Conservation (phyloP, 2,329 filamentous ascomycete genomes). For the Colletotrichum sojae region DNA sequence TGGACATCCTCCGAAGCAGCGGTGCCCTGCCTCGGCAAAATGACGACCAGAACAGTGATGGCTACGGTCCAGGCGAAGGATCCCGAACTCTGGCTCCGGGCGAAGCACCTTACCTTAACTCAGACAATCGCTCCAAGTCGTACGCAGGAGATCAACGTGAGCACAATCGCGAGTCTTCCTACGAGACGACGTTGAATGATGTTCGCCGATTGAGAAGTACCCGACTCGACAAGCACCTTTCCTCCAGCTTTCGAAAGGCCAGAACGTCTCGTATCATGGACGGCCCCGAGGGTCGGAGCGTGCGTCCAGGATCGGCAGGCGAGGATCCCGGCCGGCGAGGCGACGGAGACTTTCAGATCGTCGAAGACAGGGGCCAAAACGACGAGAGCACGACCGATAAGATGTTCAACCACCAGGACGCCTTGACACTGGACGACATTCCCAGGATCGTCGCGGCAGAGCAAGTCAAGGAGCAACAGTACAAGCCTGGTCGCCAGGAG, state of each 20-base stretch:
- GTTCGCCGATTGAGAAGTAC: slow-evolving; percentile 93
- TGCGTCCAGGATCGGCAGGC: slow-evolving; percentile 80
- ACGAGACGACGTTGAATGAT: slow-evolving; percentile 96
- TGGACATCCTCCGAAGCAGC: slow-evolving; percentile 88
- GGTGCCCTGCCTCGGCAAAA: slow-evolving; percentile 83
- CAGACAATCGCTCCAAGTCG: slow-evolving; percentile 81
- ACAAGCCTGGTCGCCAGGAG: slow-evolving; percentile 80
- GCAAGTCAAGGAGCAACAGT: slow-evolving; percentile 88
- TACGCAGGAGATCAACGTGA: slow-evolving; percentile 75
- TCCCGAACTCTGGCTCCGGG: slow-evolving; percentile 33
- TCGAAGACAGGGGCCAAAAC: slow-evolving; percentile 79
- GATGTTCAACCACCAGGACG: slow-evolving; percentile 91
- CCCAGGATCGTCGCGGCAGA: slow-evolving; percentile 95
- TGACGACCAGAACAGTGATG: slow-evolving; percentile 78
- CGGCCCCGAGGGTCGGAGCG: slow-evolving; percentile 78
- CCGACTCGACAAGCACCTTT: slow-evolving; percentile 92
- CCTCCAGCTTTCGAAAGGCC: slow-evolving; percentile 91
- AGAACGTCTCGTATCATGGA: slow-evolving; percentile 94
- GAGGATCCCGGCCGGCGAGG: slow-evolving; percentile 66
- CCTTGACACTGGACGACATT: slow-evolving; percentile 95
- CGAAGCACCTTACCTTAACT: slow-evolving; percentile 64
- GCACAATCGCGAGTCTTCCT: slow-evolving; percentile 79
- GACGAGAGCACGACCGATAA: slow-evolving; percentile 81
- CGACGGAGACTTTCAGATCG: slow-evolving; percentile 77
- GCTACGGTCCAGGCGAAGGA: slow-evolving; percentile 77